phyloP scores from a whole-genome alignment of 2,329 filamentous ascomycete species.

The Hypoxylon sp. region DNA sequence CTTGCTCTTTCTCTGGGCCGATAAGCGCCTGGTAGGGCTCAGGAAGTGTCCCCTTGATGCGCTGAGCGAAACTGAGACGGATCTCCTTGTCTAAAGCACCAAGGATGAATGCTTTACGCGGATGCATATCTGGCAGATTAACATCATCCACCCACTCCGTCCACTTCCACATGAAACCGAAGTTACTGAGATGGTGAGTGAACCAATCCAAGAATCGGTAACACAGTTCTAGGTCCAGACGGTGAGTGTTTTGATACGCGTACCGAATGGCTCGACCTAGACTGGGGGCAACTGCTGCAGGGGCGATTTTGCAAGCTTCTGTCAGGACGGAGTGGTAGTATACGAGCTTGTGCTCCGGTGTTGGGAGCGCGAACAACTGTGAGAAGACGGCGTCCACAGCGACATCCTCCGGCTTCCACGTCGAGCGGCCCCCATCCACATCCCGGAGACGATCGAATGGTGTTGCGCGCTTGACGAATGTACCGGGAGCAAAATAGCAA shows the following conservation, averaged over 20 bases:
- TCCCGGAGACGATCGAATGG: constrained; percentile 90
- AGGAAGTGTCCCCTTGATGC: constrained; percentile 93
- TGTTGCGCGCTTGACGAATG: constrained; percentile 93
- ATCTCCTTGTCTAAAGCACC: constrained; percentile 97
- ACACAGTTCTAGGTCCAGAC: constrained; percentile 87
- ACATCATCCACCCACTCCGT: constrained; percentile 95
- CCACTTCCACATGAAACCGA: constrained; percentile 99
- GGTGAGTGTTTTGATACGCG: constrained; percentile 85
- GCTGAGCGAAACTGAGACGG: constrained; percentile 93
- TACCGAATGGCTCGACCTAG: constrained; percentile 93
- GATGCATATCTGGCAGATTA: constrained; percentile 80
- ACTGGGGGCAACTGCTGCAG: constrained; percentile 95
- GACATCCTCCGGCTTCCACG: constrained; percentile 98
- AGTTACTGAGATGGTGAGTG: constrained; percentile 96
- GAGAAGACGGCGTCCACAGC: constrained; percentile 98
- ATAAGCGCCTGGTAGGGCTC: constrained; percentile 86
- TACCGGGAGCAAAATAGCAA: constrained; percentile 90
- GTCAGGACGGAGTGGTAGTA: constrained; percentile 97
- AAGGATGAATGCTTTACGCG: constrained; percentile 92
- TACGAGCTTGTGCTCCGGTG: constrained; percentile 91
- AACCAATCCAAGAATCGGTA: constrained; percentile 98
- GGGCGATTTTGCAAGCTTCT: constrained; percentile 95
- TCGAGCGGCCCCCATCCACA: constrained; percentile 74
- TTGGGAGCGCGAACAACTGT: constrained; percentile 89
- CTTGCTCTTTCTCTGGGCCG: constrained; percentile 89